Percentiles rank a stretch among this genome's conserved stretches.
Conservation (phyloP, 169 alveolate genomes). For the Plasmodium vinckei region DNA sequence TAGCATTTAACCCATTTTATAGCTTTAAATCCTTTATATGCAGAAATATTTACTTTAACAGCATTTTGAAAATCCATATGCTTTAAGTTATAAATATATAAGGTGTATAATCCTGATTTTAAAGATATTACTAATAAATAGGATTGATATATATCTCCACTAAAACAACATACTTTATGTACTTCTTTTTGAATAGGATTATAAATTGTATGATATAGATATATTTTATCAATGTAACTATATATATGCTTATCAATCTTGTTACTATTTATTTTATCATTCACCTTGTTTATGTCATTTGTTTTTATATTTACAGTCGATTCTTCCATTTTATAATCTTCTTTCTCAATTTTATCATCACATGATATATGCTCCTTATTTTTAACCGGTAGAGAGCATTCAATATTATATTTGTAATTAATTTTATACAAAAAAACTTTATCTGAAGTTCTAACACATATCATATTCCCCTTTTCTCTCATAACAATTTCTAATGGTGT, state of each 20-base stretch:
- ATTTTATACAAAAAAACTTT: constrained; percentile 56
- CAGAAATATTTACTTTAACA: constrained; percentile 62
- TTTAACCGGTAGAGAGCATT: background rate
- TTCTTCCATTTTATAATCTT: background rate
- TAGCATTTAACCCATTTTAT: constrained; percentile 62
- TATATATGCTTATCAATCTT: background rate
- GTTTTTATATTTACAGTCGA: background rate
- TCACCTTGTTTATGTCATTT: background rate
- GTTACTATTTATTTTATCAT: background rate
- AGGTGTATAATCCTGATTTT: constrained; percentile 62
- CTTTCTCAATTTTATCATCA: background rate
- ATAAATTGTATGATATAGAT: constrained; percentile 57
- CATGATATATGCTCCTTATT: background rate
- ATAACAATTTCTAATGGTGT: constrained; percentile 58
- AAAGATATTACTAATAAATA: constrained; percentile 45
- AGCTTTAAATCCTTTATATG: constrained; percentile 65
- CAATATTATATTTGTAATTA: constrained; percentile 35
- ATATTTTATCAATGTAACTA: constrained; percentile 53
- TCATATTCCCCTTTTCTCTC: constrained; percentile 66
- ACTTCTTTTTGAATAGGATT: constrained; percentile 74
- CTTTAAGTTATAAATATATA: constrained; percentile 67
- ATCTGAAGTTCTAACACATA: constrained; percentile 61
- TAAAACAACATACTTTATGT: constrained; percentile 51
- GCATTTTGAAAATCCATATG: constrained; percentile 71
- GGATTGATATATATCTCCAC: constrained; percentile 66